Evolutionary conservation across 805 yeast species (phyloP), one percentile per base, ranked within the genome.

Genomic region (Metschnikowia lachancei): DNA sequence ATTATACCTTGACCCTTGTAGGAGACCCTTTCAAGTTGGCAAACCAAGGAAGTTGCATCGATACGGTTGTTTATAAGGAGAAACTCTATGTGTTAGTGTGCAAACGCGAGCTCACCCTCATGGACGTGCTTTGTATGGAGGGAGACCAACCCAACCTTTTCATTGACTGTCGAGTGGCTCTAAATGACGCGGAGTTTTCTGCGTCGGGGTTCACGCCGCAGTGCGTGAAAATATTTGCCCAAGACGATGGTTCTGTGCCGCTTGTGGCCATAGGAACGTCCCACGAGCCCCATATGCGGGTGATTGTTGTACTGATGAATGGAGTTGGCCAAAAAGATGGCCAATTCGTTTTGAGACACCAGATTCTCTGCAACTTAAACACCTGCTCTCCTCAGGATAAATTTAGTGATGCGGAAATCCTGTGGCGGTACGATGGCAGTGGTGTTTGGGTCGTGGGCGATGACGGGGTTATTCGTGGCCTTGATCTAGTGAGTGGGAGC

Each of bases 271-370:
- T 86, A 7, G 88, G 82, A 0, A 88, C 96, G 0, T 82, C 90
- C 1, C 92, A 87, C 56, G 75, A 78, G 12, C 96, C 96, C 3
- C 85, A 73, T 56, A 80, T 86, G 87, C 64, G 95, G 53, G 53
- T 86, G 11, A 74, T 88, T 1, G 61, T 86, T 0, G 72, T 82
- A 0, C 60, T 68, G 26, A 50, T 82, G n/a, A 78, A 81, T 1
- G 59, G 56, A 20, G 41, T 33, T 18, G 49, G 41, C 20, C 39
- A 19, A 10, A 33, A 24, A 5, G 41, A 37, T 30, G 33, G 32
- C 18, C 18, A 19, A 19, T 9, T 13, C 10, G 35, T 44, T 18
- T 39, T 33, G 35, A 49, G 69, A 31, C 59, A 56, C 49, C 69
- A 61, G 49, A 64, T 60, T 41, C 30, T 63, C 32, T 60, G 57